These are phyloP conservation scores for Bipolaris victoriae DNA, from an alignment of 2,329 filamentous ascomycete genomes.

Conservation along the genomic window DNA sequence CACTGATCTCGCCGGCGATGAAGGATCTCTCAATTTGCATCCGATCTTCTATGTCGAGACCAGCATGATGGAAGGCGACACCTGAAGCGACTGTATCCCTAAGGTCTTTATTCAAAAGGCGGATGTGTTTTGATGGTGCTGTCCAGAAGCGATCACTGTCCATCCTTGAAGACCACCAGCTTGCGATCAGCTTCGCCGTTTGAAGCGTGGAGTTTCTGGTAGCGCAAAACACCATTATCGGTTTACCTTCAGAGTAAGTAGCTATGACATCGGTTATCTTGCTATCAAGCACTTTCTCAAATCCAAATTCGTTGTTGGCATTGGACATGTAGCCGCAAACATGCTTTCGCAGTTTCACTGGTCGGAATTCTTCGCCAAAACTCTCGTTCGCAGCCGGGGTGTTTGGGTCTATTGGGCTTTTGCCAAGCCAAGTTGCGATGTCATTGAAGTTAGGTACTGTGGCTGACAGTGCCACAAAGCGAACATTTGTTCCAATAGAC, in stretches of 20 bases:
- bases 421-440: slow-evolving; percentile 80
- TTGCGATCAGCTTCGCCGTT: slow-evolving; percentile 71
- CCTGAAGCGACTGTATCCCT: slow-evolving; percentile 62
- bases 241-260: slow-evolving; percentile 72
- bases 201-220: slow-evolving; percentile 72
- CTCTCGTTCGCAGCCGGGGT: slow-evolving; percentile 70
- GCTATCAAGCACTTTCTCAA: slow-evolving; percentile 71
- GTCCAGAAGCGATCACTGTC: slow-evolving; percentile 67
- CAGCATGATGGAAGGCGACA: slow-evolving; percentile 84
- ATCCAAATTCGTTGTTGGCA: slow-evolving; percentile 72
- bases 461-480: slow-evolving; percentile 81
- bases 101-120: slow-evolving; percentile 65
- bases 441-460: slow-evolving; percentile 84
- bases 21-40: slow-evolving; percentile 70
- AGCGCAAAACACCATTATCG: slow-evolving; percentile 83
- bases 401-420: slow-evolving; percentile 63
- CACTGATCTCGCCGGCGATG: slow-evolving; percentile 71
- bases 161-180: slow-evolving; percentile 65
- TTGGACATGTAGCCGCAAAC: slow-evolving; percentile 72
- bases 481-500: slow-evolving; percentile 73
- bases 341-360: slow-evolving; percentile 76
- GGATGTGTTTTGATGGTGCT: slow-evolving; percentile 58
- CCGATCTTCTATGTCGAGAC: slow-evolving; percentile 70
- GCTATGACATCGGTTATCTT: slow-evolving; percentile 70
- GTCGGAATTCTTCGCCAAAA: slow-evolving; percentile 81